Base-by-base conservation (phyloP, 2,329 filamentous ascomycete genomes). In the Sporothrix protearum region DNA sequence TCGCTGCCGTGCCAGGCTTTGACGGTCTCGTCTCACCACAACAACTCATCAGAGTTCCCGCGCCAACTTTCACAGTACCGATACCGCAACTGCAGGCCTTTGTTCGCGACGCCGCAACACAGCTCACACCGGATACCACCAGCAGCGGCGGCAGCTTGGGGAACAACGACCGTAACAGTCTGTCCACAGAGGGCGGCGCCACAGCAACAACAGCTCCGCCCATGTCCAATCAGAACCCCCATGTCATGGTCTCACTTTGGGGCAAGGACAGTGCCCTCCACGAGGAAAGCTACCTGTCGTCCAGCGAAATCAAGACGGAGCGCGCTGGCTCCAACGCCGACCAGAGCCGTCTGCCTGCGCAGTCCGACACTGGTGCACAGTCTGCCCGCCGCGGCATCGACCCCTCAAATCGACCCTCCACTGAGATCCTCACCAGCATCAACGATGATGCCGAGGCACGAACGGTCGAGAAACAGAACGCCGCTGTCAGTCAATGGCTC, bases 231-330 rank as follows among this genome's bases (percentile, higher is more conserved):
- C 83, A 82, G 72, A 88, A 87, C 76, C 86, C 87, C 7, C 82
- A 83, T 36, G 85, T 89, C 25, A 87, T 83, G 6, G 85, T 88
- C 64, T 88, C 87, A 0, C 80, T 86, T 73, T 88, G 85, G 84
- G 85, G 83, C 61, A 82, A 81, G 73, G 85, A 82, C 68, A 76
- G 78, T 55, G 77, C 59, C 14, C 53, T 67, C 61, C 67, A 68
- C 3, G 63, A 73, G 19, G 73, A 73, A 53, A 59, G 72, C 76
- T 28, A 71, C 33, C 61, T 70, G n/a, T 68, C 69, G 14, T 36
- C 72, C 25, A 81, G 81, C 64, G 64, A 71, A 47, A 63, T 69
- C 69, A 69, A 66, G 66, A 71, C 72, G 0, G 69, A 69, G 33
- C 51, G 67, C n/a, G 66, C 59, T 6, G 67, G 49, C 16, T 68